phyloP scores from a whole-genome alignment of 495 filamentous ascomycete species.

The Hypoxylon lienhwacheense region DNA sequence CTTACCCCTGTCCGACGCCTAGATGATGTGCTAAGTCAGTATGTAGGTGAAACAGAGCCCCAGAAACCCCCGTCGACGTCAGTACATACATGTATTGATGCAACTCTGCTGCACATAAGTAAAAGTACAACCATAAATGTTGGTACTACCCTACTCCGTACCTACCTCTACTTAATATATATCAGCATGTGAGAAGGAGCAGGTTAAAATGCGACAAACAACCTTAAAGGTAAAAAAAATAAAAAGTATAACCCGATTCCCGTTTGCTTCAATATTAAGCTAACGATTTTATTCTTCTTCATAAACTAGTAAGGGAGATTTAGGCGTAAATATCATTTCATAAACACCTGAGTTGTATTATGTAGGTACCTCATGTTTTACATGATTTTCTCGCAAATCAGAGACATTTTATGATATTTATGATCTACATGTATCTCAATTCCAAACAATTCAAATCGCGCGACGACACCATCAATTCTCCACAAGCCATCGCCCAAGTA shows the following conservation, averaged over 20 bases:
- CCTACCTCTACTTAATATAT: neutral
- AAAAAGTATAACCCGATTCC: too few relatives aligned
- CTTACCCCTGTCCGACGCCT: too few relatives aligned
- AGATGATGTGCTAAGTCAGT: neutral
- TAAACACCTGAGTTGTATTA: too few relatives aligned
- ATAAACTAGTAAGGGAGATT: neutral
- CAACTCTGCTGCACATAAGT: too few relatives aligned
- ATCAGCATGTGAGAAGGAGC: constrained; percentile 3
- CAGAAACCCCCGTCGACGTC: constrained; percentile 25
- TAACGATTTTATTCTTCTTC: constrained; percentile 4
- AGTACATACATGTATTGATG: constrained; percentile 19
- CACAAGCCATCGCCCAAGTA: constrained; percentile 3
- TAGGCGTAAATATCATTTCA: constrained; percentile 16
- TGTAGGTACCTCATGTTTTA: neutral
- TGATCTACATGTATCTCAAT: neutral
- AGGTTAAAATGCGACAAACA: neutral
- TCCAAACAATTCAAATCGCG: too few relatives aligned
- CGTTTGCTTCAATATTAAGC: too few relatives aligned
- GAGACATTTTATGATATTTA: too few relatives aligned
- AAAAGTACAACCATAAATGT: too few relatives aligned
- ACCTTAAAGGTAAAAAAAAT: constrained; percentile 9
- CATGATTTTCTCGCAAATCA: neutral
- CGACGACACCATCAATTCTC: neutral
- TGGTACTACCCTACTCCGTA: too few relatives aligned
- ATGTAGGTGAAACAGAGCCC: constrained; percentile 4